Conservation (phyloP, 768 basidiomycete species). For the Boletus subcaerulescens region DNA sequence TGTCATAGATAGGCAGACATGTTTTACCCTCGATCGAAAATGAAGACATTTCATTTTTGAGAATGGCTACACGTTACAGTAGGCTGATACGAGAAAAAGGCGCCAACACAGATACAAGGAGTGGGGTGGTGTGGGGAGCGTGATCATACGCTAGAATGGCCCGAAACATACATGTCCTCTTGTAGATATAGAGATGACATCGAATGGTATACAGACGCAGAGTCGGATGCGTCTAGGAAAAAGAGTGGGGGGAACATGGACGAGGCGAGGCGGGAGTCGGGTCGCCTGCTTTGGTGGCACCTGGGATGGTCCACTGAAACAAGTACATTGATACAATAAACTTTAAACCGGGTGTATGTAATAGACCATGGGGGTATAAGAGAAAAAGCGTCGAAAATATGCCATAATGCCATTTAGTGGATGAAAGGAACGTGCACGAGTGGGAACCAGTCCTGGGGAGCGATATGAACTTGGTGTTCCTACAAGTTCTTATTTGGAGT, state of each 20-base stretch:
- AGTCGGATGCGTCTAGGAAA: neutral
- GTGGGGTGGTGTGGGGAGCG: no score
- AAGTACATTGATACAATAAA: neutral
- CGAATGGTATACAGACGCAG: neutral
- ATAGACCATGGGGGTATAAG: conserved; percentile 10
- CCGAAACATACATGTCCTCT: conserved; percentile 3
- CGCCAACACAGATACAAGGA: no score
- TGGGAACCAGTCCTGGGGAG: conserved; percentile 24
- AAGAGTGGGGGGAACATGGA: neutral
- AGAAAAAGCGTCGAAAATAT: conserved; percentile 5
- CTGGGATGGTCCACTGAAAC: neutral
- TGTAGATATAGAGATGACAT: neutral
- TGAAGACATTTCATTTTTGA: no score
- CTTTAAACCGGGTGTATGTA: conserved; percentile 7
- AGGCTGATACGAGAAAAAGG: no score
- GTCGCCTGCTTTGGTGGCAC: neutral
- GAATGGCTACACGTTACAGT: no score
- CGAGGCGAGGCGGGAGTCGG: neutral
- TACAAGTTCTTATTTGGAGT: no score
- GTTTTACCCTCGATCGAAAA: no score
- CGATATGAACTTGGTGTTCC: neutral
- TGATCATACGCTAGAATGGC: neutral
- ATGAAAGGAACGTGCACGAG: conserved; percentile 20
- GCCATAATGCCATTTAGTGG: conserved; percentile 13
- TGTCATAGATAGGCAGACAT: no score